Evolutionary conservation across 441 rosid genomes (phyloP), one percentile per base, ranked within the genome.

Genomic region (Populus hybrid): DNA sequence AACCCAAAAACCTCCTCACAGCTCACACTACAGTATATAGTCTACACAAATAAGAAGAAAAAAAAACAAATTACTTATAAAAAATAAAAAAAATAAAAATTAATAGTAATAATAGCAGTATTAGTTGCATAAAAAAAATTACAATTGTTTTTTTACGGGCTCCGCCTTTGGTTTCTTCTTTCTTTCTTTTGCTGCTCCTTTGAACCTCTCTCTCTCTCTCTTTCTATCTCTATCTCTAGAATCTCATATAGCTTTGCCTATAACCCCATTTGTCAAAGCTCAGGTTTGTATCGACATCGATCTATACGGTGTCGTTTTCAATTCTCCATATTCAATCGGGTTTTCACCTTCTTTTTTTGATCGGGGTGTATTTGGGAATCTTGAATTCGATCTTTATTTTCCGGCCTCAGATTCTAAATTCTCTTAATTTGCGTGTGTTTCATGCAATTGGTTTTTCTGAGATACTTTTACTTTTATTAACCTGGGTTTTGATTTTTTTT

Each of bases 271-370:
- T 76, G 10, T 73, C 79, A 72, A 72, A 79, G 74, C 81, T 75
- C 73, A 84, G 90, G 94, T 90, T 82, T 74, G 85, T 82, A 26
- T 70, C 57, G 53, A 67, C 78, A 36, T 77, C 88, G 87, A 87
- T 89, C 91, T 82, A 18, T 59, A 20, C 80, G 73, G 11, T 71
- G 72, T 76, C 69, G 70, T 76, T 71, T 67, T 14, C 5, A 2
- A 23, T 69, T 71, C 53, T 20, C 46, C 11, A 40, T 23, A 24
- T 40, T 72, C 5, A 10, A 23, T 38, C 34, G 32, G 72, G 24
- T 59, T 72, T 72, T 75, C 81, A 84, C 84, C 84, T 30, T 30
- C 84, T 78, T 86, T 71, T 84, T 81, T 71, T 76, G 82, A 83
- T 88, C 77, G 84, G 81, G 88, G 82, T 83, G 83, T 84, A 53